Conservation (phyloP, 2,329 filamentous ascomycete species). For the Fusarium torulosum region DNA sequence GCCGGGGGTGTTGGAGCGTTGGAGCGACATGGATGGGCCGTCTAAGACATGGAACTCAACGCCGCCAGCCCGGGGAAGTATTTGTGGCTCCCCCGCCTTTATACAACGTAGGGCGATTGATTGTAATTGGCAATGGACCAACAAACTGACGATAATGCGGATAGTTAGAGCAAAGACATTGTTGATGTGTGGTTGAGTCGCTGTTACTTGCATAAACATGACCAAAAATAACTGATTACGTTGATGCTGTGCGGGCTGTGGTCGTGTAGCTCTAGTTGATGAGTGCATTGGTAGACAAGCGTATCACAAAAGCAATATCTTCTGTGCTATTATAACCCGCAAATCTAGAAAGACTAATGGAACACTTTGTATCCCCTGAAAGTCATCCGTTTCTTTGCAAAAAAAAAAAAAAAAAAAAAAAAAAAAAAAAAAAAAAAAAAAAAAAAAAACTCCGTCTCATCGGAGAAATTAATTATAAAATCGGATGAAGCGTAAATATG, state of each 20-base stretch:
- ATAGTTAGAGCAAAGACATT: too few relatives aligned
- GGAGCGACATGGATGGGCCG: conserved; percentile 25
- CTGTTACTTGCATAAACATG: too few relatives aligned
- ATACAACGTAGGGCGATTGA: neutral
- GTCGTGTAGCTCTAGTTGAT: neutral
- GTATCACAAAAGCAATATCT: too few relatives aligned
- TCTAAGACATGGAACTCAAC: conserved; percentile 2
- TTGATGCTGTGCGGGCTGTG: neutral
- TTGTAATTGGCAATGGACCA: too few relatives aligned
- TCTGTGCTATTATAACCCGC: too few relatives aligned
- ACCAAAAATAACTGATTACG: neutral
- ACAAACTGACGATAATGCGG: too few relatives aligned
- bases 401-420: neutral
- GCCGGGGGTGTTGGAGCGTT: conserved; percentile 11
- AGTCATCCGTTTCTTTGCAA: neutral
- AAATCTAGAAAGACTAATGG: neutral
- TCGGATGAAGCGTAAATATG: neutral
- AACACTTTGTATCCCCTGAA: neutral
- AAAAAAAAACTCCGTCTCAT: conserved; percentile 5
- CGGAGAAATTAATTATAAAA: conserved; percentile 7
- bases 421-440: neutral
- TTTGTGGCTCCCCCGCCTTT: conserved; percentile 27
- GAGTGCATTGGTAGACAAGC: neutral
- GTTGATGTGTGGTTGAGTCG: too few relatives aligned
- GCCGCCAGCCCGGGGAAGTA: conserved; percentile 42